A percentile compares a stretch with the other conserved stretches of the same genome.
These are phyloP conservation scores for Arachnomyces sp. DNA, from an alignment of 2,329 filamentous ascomycete species.

Conservation along the genomic window DNA sequence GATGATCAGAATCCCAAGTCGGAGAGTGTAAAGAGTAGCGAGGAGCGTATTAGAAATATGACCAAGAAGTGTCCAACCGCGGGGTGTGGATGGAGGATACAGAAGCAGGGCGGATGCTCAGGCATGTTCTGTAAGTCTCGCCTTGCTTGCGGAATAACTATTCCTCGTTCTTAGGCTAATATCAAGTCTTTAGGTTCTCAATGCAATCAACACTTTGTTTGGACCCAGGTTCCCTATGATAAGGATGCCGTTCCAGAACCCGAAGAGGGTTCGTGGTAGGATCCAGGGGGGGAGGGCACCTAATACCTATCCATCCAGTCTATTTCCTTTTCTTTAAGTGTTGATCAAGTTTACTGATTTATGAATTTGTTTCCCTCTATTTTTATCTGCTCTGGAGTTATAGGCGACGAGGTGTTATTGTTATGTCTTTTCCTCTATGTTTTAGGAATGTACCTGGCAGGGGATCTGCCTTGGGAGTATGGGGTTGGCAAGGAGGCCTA, in stretches of 20 bases:
- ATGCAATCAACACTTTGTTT: background rate
- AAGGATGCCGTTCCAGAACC: constrained; percentile 1
- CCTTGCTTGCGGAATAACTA: no score
- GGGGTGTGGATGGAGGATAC: constrained; percentile 10
- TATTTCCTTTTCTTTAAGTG: no score
- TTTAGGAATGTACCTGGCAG: no score
- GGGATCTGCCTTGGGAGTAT: no score
- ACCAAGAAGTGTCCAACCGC: constrained; percentile 12
- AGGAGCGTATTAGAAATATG: constrained; percentile 9
- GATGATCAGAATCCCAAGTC: constrained; percentile 6
- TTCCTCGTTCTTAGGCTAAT: background rate
- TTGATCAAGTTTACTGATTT: no score
- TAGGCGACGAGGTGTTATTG: no score
- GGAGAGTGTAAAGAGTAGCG: constrained; percentile 5
- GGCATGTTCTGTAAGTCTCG: constrained; percentile 11
- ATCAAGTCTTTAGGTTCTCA: constrained; percentile 1
- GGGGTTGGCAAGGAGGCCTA: no score
- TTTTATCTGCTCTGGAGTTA: no score
- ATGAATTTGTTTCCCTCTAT: no score
- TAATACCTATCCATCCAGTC: no score
- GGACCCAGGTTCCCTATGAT: constrained; percentile 1
- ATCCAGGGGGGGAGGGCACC: no score
- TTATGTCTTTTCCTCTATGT: no score
- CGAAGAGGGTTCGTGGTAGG: background rate
- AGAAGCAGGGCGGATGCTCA: constrained; percentile 14